phyloP scores from a whole-genome alignment of 768 basidiomycete species.

The Sutorius australiensis region DNA sequence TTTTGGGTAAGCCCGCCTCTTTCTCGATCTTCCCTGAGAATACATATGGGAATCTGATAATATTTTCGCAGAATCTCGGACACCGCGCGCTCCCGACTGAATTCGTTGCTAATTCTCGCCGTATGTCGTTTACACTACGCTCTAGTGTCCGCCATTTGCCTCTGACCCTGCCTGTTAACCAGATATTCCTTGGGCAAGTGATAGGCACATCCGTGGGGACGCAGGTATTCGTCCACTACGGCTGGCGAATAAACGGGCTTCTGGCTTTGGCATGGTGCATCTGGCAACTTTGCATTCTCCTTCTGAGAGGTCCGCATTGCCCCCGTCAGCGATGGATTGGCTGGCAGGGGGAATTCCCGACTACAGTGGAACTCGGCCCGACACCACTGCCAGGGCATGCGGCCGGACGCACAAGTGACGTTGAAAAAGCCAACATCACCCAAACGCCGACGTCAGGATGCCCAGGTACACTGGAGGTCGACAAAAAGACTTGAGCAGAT shows the following conservation, averaged over 20 bases:
- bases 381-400: background rate
- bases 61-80: constrained; percentile 23
- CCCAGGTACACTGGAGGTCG: background rate
- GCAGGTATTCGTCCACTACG: constrained; percentile 35
- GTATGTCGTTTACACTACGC: constrained; percentile 6
- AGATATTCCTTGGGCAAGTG: constrained; percentile 36
- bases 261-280: constrained; percentile 35
- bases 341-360: constrained; percentile 19
- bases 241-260: constrained; percentile 33
- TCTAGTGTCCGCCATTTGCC: too few relatives aligned
- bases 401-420: background rate
- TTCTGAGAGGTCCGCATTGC: constrained; percentile 36
- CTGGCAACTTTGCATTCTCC: constrained; percentile 33
- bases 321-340: constrained; percentile 48
- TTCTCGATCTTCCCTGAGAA: background rate
- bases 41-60: background rate
- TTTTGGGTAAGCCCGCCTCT: constrained; percentile 18
- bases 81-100: constrained; percentile 60
- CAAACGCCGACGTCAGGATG: background rate
- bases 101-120: constrained; percentile 33
- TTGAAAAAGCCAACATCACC: background rate
- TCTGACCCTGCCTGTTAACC: background rate
- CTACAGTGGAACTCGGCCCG: background rate
- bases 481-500: background rate
- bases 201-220: constrained; percentile 42